Conservation (phyloP, 2,329 filamentous ascomycete species). For the Cryoendolithus antarcticus region DNA sequence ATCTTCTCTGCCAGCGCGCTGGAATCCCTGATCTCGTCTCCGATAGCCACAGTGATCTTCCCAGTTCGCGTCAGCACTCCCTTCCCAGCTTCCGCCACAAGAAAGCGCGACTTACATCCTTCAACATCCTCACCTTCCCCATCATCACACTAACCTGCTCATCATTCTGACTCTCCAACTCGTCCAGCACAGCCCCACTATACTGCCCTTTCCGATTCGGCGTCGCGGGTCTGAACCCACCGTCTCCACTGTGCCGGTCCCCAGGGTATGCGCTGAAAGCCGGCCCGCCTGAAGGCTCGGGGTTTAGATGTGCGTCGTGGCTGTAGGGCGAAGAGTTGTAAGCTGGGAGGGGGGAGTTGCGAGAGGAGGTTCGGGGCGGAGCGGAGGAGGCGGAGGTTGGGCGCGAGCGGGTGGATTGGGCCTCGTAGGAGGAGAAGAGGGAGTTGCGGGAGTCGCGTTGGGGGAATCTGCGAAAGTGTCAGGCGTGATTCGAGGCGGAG, state of each 20-base stretch:
- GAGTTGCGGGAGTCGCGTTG: slow-evolving; percentile 29
- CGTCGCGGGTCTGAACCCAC: slow-evolving; percentile 29
- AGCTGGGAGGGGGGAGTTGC: slow-evolving; percentile 12
- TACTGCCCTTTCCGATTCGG: slow-evolving; percentile 66
- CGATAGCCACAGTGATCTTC: slow-evolving; percentile 76
- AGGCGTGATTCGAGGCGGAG: too few relatives aligned
- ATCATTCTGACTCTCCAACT: slow-evolving; percentile 93
- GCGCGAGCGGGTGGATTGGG: slow-evolving; percentile 16
- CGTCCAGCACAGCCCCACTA: slow-evolving; percentile 78
- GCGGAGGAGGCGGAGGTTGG: slow-evolving; percentile 21
- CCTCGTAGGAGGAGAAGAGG: slow-evolving; percentile 28
- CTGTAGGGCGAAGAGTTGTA: slow-evolving; percentile 13
- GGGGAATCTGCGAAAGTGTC: slow-evolving; percentile 2
- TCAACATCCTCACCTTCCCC: slow-evolving; percentile 78
- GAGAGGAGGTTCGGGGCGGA: slow-evolving; percentile 11
- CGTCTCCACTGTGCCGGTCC: slow-evolving; percentile 11
- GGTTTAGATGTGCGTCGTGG: slow-evolving; percentile 5
- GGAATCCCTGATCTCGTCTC: slow-evolving; percentile 86
- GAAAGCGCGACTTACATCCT: slow-evolving; percentile 51
- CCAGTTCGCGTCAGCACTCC: too few relatives aligned
- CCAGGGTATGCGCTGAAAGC: slow-evolving; percentile 20
- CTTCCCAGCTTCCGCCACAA: too few relatives aligned
- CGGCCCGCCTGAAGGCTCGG: slow-evolving; percentile 4
- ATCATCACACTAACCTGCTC: slow-evolving; percentile 79
- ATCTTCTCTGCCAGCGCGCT: slow-evolving; percentile 84